These are phyloP conservation scores for Lichtheimia hyalospora DNA, from an alignment of 371 early-diverging fungal genomes.

Conservation along the genomic window DNA sequence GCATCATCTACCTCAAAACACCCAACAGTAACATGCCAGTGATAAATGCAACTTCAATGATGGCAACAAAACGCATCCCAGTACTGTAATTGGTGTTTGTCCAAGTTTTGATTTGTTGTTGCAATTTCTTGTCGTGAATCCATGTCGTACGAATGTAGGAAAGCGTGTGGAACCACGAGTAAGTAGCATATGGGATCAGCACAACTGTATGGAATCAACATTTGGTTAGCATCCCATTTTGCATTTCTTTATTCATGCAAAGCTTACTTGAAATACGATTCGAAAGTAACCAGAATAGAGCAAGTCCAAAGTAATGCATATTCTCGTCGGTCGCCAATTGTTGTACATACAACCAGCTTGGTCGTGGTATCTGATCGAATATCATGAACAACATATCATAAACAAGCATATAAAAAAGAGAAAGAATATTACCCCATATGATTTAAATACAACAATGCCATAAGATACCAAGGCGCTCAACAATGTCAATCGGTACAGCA, in stretches of 20 bases:
- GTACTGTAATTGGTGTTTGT: slow-evolving; percentile 1
- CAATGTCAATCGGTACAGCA: not conserved
- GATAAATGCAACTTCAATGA: slow-evolving; percentile 4
- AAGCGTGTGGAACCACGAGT: slow-evolving; percentile 4
- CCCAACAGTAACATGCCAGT: not conserved
- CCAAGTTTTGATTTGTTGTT: slow-evolving; percentile 1
- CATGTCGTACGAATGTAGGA: slow-evolving; percentile 1
- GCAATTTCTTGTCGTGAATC: not conserved
- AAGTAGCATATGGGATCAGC: slow-evolving; percentile 6
- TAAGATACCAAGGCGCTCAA: slow-evolving; percentile 1
- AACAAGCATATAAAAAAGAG: not conserved
- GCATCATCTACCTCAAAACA: not conserved
- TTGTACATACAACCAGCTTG: slow-evolving; percentile 1
- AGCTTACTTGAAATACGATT: not conserved
- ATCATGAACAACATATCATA: not conserved
- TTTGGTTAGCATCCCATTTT: not conserved
- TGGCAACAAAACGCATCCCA: slow-evolving; percentile 7
- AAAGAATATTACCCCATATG: slow-evolving; percentile 8
- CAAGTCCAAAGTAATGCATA: not conserved
- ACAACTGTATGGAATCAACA: not conserved
- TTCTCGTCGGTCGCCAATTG: slow-evolving; percentile 6
- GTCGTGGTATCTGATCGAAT: not conserved
- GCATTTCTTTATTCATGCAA: not conserved
- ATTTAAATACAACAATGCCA: slow-evolving; percentile 3
- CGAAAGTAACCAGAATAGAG: slow-evolving; percentile 2